Evolutionary conservation across 2,329 filamentous ascomycete species (phyloP).

Genomic region (Epichloe gansuensis): DNA sequence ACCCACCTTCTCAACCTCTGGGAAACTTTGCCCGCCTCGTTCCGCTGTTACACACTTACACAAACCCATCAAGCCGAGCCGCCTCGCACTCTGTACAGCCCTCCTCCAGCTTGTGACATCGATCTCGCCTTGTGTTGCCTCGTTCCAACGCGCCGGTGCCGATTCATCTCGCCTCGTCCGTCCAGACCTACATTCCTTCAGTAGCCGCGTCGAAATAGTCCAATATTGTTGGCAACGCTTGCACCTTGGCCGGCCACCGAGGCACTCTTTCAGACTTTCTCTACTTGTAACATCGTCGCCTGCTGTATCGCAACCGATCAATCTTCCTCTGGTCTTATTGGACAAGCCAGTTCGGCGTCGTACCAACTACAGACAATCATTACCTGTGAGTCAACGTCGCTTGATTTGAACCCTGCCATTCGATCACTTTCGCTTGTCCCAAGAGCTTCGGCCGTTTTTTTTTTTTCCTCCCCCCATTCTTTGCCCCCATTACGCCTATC

Average conservation of each 20-base stretch:
- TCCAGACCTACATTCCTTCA: conserved; percentile 14
- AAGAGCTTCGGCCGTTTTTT: conserved; percentile 2
- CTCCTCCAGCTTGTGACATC: conserved; percentile 15
- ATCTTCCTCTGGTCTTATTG: neutral
- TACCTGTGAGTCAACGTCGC: conserved; percentile 22
- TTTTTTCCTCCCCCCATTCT: neutral
- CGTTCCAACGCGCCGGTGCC: conserved; percentile 21
- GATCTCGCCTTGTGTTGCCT: conserved; percentile 19
- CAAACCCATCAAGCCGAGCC: conserved; percentile 9
- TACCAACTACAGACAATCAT: conserved; percentile 18
- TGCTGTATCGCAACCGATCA: conserved; percentile 7
- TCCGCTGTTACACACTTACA: conserved; percentile 7
- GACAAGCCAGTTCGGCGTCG: conserved; percentile 9
- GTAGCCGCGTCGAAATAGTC: conserved; percentile 18
- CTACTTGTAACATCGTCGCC: conserved; percentile 8
- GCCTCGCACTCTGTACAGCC: conserved; percentile 4
- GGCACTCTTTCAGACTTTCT: conserved; percentile 15
- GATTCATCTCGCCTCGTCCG: conserved; percentile 19
- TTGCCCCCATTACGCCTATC: neutral
- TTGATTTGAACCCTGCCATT: conserved; percentile 11
- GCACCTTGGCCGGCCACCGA: conserved; percentile 18
- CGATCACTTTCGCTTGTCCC: conserved; percentile 6
- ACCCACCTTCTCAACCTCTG: neutral
- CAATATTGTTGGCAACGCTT: conserved; percentile 24
- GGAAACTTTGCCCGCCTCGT: conserved; percentile 1